Conservation (phyloP, 2,329 filamentous ascomycete genomes). For the Fusarium ramigenum region DNA sequence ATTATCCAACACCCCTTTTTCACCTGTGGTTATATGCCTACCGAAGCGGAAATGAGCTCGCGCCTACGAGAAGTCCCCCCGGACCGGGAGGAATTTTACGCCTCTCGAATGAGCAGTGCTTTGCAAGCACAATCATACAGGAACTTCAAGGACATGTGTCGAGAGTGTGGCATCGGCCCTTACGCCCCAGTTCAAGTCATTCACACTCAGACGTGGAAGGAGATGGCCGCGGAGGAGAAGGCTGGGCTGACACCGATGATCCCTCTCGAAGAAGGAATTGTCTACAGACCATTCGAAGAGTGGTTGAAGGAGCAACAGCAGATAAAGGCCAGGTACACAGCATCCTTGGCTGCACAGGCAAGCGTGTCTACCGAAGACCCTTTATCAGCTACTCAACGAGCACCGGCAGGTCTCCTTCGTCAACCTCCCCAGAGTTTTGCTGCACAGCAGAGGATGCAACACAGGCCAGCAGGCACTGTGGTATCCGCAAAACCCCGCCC, state of each 20-base stretch:
- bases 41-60: conserved; percentile 65
- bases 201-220: conserved; percentile 69
- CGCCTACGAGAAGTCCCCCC: conserved; percentile 67
- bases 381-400: conserved; percentile 46
- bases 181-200: conserved; percentile 58
- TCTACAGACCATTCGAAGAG: conserved; percentile 72
- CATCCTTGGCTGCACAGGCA: conserved; percentile 44
- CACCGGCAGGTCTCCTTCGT: conserved; percentile 57
- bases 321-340: conserved; percentile 46
- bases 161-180: conserved; percentile 67
- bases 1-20: conserved; percentile 87
- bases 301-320: conserved; percentile 64
- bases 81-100: conserved; percentile 66
- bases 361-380: conserved; percentile 48
- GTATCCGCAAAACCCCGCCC: conserved; percentile 41
- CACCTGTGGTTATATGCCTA: conserved; percentile 77
- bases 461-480: conserved; percentile 51
- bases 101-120: conserved; percentile 56
- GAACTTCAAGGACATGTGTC: conserved; percentile 67
- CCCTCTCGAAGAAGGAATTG: conserved; percentile 67
- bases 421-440: conserved; percentile 72
- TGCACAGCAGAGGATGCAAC: conserved; percentile 70
- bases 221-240: conserved; percentile 75
- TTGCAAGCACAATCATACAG: conserved; percentile 57
- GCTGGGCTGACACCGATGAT: conserved; percentile 71